Percentiles rank a stretch among this genome's conserved stretches.
These are phyloP conservation scores for Calonectria multiphialidica DNA, from an alignment of 2,329 filamentous ascomycete genomes.

Conservation along the genomic window DNA sequence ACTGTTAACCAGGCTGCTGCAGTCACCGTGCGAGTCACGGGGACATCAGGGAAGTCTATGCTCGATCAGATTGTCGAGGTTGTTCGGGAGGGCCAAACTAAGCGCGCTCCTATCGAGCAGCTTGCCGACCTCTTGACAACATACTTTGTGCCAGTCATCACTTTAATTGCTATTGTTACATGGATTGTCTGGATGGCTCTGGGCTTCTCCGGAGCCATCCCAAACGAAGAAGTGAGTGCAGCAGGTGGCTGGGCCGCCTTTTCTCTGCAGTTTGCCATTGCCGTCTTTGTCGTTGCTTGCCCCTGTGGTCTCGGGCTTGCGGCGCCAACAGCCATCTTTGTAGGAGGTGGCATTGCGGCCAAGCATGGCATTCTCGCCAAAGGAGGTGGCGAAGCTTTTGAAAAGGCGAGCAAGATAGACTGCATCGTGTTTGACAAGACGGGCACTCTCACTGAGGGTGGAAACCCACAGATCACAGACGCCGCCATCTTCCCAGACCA, in stretches of 20 bases:
- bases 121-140: slow-evolving; percentile 79
- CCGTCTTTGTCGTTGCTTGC: slow-evolving; percentile 89
- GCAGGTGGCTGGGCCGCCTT: slow-evolving; percentile 78
- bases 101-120: slow-evolving; percentile 80
- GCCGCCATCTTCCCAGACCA: slow-evolving; percentile 54
- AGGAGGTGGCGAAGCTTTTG: slow-evolving; percentile 87
- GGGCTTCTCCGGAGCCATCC: slow-evolving; percentile 69
- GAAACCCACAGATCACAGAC: slow-evolving; percentile 77
- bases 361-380: slow-evolving; percentile 85
- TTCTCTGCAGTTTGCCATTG: slow-evolving; percentile 85
- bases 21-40: slow-evolving; percentile 73
- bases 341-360: slow-evolving; percentile 83
- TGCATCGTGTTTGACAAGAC: slow-evolving; percentile 92
- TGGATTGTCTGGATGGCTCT: slow-evolving; percentile 80
- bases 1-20: slow-evolving; percentile 79
- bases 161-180: slow-evolving; percentile 75
- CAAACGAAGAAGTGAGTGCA: slow-evolving; percentile 66
- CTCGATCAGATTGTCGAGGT: slow-evolving; percentile 83
- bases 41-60: slow-evolving; percentile 77
- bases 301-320: slow-evolving; percentile 87
- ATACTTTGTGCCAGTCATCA: slow-evolving; percentile 82
- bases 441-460: slow-evolving; percentile 81
- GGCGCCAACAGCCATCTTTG: slow-evolving; percentile 88
- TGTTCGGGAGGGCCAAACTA: slow-evolving; percentile 82
- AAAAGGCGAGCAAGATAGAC: slow-evolving; percentile 83